Evolutionary conservation across 108 stramenopile species (phyloP), one percentile per base, ranked within the genome.

Genomic region (Cyclotella kingstonii): DNA sequence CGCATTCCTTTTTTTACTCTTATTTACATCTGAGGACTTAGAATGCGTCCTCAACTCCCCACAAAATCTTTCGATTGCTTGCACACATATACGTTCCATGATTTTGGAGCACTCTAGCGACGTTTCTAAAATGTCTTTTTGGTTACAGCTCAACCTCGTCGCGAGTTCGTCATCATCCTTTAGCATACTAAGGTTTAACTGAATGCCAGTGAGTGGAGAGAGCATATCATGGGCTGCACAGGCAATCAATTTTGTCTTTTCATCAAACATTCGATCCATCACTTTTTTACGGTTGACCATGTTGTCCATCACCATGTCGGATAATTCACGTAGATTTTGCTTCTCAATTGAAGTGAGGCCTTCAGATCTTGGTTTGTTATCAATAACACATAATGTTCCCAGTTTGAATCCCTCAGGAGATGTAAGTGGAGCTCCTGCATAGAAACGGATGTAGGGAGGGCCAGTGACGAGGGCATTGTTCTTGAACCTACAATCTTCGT

Each of bases 331-430:
- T 25, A 91, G 57, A 49, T 77, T 84, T 49, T 85, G 84, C 43
- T 91, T 83, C 35, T 82, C 81, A 12, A 60, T 68, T 4, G 79
- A 44, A 33, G 52, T 72, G 17, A 90, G 55, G 26, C 85, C 85
- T 2, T 82, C 41, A 1, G 81, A 81, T 12, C 77, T 53, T 9
- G 84, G 66, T 53, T 79, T 83, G 23, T 39, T 64, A 57, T 89
- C 89, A 40, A 94, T 76, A 18, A 89, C 68, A 54, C 93, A 94
- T 7, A 94, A 68, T 14, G 93, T 86, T 0, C 93, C 93, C 0
- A 91, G 28, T 25, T 81, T 85, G 43, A 79, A 74, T 10, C 86
- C 89, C 57, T 90, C 88, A 0, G 87, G 85, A 21, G 85, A 64
- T 34, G 67, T 59, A 31, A 95, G 80, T 10, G 90, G 84, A 9